A percentile compares a stretch with the other conserved stretches of the same genome.
These are phyloP conservation scores for Aureobasidium lini DNA, from an alignment of 2,329 filamentous ascomycete species.

Conservation along the genomic window DNA sequence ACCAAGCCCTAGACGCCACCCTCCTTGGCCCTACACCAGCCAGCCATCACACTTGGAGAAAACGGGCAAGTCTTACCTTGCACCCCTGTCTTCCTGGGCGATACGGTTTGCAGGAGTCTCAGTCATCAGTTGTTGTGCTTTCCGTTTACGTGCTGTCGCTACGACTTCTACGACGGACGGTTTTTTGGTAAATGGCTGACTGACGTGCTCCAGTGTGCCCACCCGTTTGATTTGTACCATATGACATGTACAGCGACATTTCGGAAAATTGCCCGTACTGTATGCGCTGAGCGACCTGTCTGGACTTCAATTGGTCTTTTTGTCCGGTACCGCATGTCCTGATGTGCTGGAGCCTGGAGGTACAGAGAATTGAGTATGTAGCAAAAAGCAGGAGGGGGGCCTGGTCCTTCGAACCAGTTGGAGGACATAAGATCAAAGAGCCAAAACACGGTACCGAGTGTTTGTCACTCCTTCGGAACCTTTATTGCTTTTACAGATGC, in stretches of 20 bases:
- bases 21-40: not conserved
- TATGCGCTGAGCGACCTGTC: not conserved
- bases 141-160: not conserved
- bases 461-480: too few species aligned
- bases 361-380: too few species aligned
- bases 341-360: too few species aligned
- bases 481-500: too few species aligned
- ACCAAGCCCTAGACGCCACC: not conserved
- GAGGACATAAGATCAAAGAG: too few species aligned
- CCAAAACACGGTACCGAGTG: too few species aligned
- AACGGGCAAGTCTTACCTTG: conserved; percentile 6
- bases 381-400: too few species aligned
- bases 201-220: not conserved
- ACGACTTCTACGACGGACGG: too few species aligned
- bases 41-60: not conserved
- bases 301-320: not conserved
- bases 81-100: not conserved
- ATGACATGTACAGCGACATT: not conserved
- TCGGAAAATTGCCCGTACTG: not conserved
- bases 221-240: not conserved
- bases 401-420: too few species aligned
- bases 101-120: not conserved
- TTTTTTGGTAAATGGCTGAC: not conserved
- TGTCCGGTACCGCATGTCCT: not conserved
- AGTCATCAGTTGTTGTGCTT: not conserved